Evolutionary conservation across 1,284 basidiomycete genomes (phyloP).

Genomic region (Ustilago bromivora): DNA sequence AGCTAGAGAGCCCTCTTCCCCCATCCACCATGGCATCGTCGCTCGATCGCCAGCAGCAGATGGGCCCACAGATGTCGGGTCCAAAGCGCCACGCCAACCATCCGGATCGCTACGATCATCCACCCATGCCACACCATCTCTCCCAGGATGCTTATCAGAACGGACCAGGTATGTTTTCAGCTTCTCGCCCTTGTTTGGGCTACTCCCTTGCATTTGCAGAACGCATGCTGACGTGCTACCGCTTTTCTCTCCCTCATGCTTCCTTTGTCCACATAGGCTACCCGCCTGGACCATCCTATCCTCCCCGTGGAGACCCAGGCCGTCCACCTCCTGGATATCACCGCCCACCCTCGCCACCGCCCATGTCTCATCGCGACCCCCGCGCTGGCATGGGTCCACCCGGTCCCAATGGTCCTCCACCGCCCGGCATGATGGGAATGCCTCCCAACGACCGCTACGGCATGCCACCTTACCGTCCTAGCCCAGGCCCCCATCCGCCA

Average conservation of each 20-base stretch:
- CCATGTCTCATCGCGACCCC: slow-evolving; percentile 44
- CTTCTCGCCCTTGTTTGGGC: not conserved
- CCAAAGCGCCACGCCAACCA: slow-evolving; percentile 44
- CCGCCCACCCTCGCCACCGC: slow-evolving; percentile 43
- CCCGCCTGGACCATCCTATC: slow-evolving; percentile 41
- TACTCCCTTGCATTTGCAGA: not conserved
- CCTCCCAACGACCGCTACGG: slow-evolving; percentile 43
- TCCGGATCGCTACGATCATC: slow-evolving; percentile 49
- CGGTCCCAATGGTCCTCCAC: slow-evolving; percentile 37
- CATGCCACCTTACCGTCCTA: slow-evolving; percentile 42
- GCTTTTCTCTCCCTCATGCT: not conserved
- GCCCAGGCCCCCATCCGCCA: slow-evolving; percentile 40
- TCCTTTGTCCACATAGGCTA: slow-evolving; percentile 25
- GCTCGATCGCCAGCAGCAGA: slow-evolving; percentile 47
- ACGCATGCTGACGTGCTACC: not conserved
- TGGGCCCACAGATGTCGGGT: slow-evolving; percentile 35
- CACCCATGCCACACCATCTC: slow-evolving; percentile 50
- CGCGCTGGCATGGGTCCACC: slow-evolving; percentile 42
- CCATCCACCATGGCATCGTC: slow-evolving; percentile 43
- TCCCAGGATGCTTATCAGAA: slow-evolving; percentile 47
- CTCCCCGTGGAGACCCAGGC: slow-evolving; percentile 34
- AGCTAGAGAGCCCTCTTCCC: slow-evolving; percentile 6
- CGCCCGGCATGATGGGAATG: slow-evolving; percentile 48
- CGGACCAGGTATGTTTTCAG: slow-evolving; percentile 33
- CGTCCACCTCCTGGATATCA: slow-evolving; percentile 37